Conservation (phyloP, 352 stramenopile species). For the Pythium sp. region DNA sequence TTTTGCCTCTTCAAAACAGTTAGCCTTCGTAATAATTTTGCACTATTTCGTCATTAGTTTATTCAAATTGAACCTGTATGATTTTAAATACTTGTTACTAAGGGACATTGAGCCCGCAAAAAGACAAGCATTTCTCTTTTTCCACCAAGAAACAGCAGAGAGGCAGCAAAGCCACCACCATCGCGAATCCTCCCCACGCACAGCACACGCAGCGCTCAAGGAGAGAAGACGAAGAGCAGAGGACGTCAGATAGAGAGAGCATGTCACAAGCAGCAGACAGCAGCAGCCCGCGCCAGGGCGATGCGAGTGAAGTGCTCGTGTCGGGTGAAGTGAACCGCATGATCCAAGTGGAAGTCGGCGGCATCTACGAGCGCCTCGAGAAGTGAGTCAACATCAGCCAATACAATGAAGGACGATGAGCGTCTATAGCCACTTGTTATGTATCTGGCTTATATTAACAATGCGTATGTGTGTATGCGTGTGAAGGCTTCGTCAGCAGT, state of each 20-base stretch:
- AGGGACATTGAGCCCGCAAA: background rate
- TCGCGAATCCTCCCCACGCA: background rate
- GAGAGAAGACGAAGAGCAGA: background rate
- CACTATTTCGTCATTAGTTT: no score
- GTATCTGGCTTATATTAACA: background rate
- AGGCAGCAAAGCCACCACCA: background rate
- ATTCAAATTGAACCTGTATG: background rate
- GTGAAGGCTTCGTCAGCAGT: conserved; percentile 51
- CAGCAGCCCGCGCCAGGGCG: background rate
- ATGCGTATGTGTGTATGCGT: background rate
- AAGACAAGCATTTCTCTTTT: conserved; percentile 8
- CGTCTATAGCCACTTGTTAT: background rate
- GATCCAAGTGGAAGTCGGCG: conserved; percentile 73
- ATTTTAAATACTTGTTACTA: background rate
- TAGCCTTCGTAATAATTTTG: background rate
- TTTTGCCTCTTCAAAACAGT: background rate
- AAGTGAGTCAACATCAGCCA: conserved; percentile 17
- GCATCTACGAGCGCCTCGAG: conserved; percentile 71
- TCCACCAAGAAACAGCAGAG: background rate
- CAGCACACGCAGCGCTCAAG: background rate
- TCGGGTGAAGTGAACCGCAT: conserved; percentile 83
- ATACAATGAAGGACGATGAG: background rate
- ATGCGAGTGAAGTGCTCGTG: conserved; percentile 32
- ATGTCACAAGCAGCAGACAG: conserved; percentile 5
- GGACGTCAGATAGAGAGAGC: background rate